Evolutionary conservation across 495 filamentous ascomycete genomes (phyloP).

Genomic region (Schizothecium vesticola): DNA sequence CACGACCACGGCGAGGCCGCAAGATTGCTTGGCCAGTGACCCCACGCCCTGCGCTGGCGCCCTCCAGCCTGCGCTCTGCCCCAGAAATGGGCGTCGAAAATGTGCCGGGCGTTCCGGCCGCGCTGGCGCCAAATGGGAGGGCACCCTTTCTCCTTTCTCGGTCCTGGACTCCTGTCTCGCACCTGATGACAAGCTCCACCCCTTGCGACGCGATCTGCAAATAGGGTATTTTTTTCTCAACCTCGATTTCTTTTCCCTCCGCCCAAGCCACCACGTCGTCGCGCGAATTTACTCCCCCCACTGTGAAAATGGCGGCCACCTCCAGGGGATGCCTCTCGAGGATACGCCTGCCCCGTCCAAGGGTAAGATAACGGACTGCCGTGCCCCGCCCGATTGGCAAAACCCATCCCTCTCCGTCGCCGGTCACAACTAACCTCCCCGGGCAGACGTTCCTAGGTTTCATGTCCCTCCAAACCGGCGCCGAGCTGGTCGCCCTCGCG

Average conservation of each 20-base stretch:
- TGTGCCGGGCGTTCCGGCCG: background rate
- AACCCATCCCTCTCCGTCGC: background rate
- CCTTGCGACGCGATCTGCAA: slow-evolving; percentile 1
- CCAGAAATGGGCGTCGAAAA: background rate
- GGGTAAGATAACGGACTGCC: slow-evolving; percentile 20
- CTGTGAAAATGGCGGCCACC: slow-evolving; percentile 19
- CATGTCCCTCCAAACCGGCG: slow-evolving; percentile 79
- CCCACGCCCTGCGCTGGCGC: background rate
- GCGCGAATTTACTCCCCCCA: background rate
- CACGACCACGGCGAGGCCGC: background rate
- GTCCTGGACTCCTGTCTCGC: background rate
- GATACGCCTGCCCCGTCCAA: slow-evolving; percentile 32
- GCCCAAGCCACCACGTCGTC: background rate
- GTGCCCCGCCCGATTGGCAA: background rate
- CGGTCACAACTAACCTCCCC: background rate
- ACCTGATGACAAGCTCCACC: background rate
- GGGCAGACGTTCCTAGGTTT: slow-evolving; percentile 70
- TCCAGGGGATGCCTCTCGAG: slow-evolving; percentile 14
- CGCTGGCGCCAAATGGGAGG: background rate
- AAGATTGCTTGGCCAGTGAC: background rate
- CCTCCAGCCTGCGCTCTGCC: background rate
- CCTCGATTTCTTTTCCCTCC: background rate
- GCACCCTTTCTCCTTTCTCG: background rate
- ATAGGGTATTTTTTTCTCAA: background rate
- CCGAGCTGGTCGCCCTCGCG: slow-evolving; percentile 71